A percentile compares a stretch with the other conserved stretches of the same genome.
Conservation (phyloP, 306 rosid genomes). For the Mucuna pruriens region DNA sequence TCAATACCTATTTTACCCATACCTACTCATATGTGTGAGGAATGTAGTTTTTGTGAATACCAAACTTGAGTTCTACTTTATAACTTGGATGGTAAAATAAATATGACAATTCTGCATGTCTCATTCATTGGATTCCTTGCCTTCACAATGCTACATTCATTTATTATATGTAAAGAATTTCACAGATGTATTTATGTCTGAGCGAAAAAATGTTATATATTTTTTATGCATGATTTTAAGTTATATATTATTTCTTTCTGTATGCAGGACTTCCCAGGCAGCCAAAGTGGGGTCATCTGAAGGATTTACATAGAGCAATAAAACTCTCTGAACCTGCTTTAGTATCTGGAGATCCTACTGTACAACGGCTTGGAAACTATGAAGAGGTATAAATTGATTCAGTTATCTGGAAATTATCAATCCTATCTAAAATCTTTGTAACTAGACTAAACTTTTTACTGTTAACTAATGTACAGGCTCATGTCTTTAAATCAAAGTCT, state of each 20-base stretch:
- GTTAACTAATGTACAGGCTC: slow-evolving; percentile 63
- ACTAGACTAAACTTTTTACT: slow-evolving; percentile 22
- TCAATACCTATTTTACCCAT: too few species aligned
- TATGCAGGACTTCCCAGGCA: slow-evolving; percentile 77
- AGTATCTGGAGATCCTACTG: slow-evolving; percentile 73
- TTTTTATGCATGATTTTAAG: slow-evolving; percentile 30
- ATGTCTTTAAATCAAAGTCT: slow-evolving; percentile 78
- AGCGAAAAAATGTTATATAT: too few species aligned
- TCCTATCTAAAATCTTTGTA: slow-evolving; percentile 24
- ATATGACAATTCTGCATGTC: background rate
- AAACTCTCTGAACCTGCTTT: slow-evolving; percentile 93
- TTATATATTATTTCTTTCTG: background rate
- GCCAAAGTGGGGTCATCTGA: slow-evolving; percentile 98
- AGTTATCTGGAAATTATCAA: slow-evolving; percentile 8
- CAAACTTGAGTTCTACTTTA: too few species aligned
- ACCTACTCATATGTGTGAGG: too few species aligned
- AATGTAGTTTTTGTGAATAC: too few species aligned
- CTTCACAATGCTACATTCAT: background rate
- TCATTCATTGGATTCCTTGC: background rate
- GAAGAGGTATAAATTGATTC: slow-evolving; percentile 66
- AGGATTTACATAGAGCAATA: slow-evolving; percentile 93
- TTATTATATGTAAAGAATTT: background rate
- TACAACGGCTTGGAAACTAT: slow-evolving; percentile 70
- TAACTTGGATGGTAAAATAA: too few species aligned
- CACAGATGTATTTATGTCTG: too few species aligned